Conservation (phyloP, 176 grass and related monocot genomes). For the Alopecurus myosuroides region DNA sequence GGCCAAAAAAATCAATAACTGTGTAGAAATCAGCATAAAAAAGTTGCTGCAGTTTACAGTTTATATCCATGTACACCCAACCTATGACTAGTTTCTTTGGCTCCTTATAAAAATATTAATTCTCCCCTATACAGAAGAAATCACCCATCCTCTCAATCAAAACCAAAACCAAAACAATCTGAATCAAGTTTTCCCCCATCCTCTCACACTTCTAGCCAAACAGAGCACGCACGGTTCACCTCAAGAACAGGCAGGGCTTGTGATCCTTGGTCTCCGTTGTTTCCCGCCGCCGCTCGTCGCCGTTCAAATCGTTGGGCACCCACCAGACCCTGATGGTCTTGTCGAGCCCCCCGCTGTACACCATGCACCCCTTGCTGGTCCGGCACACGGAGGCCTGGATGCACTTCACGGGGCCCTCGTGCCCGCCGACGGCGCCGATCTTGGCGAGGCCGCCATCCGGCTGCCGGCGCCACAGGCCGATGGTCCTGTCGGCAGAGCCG, state of each 20-base stretch:
- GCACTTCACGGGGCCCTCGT: conserved; percentile 88
- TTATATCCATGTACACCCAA: conserved; percentile 8
- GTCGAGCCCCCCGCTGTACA: conserved; percentile 86
- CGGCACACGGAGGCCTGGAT: conserved; percentile 58
- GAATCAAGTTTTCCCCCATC: background rate
- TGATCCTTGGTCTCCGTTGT: background rate
- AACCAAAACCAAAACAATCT: background rate
- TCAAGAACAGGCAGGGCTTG: conserved; percentile 24
- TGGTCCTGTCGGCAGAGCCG: conserved; percentile 77
- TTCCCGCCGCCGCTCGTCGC: background rate
- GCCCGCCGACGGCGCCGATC: conserved; percentile 45
- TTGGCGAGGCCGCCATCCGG: conserved; percentile 33
- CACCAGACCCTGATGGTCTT: conserved; percentile 97
- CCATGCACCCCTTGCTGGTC: conserved; percentile 55
- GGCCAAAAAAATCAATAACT: background rate
- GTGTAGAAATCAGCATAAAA: background rate
- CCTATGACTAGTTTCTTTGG: background rate
- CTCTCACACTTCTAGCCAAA: background rate
- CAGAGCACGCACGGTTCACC: conserved; percentile 4
- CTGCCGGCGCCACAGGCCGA: conserved; percentile 64
- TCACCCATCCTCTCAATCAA: background rate
- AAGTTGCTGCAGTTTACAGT: background rate
- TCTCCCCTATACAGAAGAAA: background rate
- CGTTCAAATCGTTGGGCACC: conserved; percentile 29
- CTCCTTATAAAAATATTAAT: background rate